Evolutionary conservation across 768 basidiomycete species (phyloP), one percentile per base, ranked within the genome.

Genomic region (Kwoniella mangroviensis): DNA sequence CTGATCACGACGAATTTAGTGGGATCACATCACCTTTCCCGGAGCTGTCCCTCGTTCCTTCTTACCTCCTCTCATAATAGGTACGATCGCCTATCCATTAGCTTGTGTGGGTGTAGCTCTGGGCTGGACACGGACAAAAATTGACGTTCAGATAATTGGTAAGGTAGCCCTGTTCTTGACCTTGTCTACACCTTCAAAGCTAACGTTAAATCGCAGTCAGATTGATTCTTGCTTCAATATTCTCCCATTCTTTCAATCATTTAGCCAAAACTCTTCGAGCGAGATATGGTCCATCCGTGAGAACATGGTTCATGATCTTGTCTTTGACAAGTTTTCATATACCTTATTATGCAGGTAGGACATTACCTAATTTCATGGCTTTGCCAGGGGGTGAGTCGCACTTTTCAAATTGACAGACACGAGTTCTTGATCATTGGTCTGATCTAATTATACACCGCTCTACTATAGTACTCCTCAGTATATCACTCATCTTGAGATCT

Each of bases 351-450:
- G 92, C 94, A 86, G 90, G 94, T 2, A 85, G 97, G 64, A 97
- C 96, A 0, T 83, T 98, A 7, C 96, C 97, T 1, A 99, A 98
- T 81, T 96, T 94, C 90, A 89, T 94, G 71, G 94, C 94, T 3
- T 84, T 94, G 19, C 85, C 91, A 2, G 88, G 90, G 55, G 92
- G 94, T 95, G 41, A 68, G 78, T 63, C 12, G 19, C 15, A 17
- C 1, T 7, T 15, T 57, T 5, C 56, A 12, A 34, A 12, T 57
- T 26, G 22, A 26, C 22, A 34, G 21, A 24, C 56, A 13, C 4
- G 28, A 57, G n/a, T 55, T 6, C 12, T 24, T 22, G 22, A n/a
- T 19, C 54, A 55, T 55, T 24, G 54, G 3, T 40, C n/a, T 15
- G 41, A 10, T 28, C 34, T 11, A 10, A 26, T 24, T 19, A 41